Percentiles rank a stretch among this genome's conserved stretches.
Evolutionary conservation across 2,329 filamentous ascomycete genomes (phyloP).

Genomic region (Cladophialophora psammophila): DNA sequence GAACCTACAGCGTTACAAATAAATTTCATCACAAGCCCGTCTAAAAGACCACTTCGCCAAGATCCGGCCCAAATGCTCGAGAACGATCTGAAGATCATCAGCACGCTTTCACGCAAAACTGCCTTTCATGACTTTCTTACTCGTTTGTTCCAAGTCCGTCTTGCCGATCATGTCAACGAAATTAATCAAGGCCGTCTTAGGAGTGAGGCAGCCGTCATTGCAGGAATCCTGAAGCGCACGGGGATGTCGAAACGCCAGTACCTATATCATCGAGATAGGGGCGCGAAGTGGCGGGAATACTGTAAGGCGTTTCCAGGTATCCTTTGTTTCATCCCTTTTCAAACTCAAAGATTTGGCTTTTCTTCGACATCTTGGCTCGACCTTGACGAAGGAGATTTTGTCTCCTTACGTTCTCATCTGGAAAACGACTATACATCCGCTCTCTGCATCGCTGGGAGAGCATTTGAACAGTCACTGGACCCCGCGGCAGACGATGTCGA

Average conservation of each 20-base stretch:
- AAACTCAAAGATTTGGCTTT: neutral
- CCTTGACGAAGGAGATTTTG: neutral
- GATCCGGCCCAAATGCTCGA: neutral
- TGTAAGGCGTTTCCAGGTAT: constrained; percentile 11
- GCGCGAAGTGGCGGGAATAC: too few species aligned
- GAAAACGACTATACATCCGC: neutral
- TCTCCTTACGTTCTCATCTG: neutral
- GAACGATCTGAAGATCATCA: neutral
- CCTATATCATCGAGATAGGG: too few species aligned
- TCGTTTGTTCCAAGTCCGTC: neutral
- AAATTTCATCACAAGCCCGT: neutral
- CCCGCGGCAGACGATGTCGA: neutral
- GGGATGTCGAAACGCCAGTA: too few species aligned
- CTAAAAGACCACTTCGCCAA: neutral
- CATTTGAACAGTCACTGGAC: neutral
- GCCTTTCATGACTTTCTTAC: constrained; percentile 9
- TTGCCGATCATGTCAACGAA: too few species aligned
- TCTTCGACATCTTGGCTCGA: neutral
- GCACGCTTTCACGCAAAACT: neutral
- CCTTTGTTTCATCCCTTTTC: neutral
- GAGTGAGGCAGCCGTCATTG: too few species aligned
- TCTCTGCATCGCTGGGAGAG: neutral
- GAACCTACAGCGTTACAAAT: neutral
- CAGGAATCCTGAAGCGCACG: too few species aligned
- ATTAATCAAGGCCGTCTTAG: too few species aligned